Evolutionary conservation across 2,329 filamentous ascomycete genomes (phyloP).

Genomic region (Phyllosticta citribraziliensis): DNA sequence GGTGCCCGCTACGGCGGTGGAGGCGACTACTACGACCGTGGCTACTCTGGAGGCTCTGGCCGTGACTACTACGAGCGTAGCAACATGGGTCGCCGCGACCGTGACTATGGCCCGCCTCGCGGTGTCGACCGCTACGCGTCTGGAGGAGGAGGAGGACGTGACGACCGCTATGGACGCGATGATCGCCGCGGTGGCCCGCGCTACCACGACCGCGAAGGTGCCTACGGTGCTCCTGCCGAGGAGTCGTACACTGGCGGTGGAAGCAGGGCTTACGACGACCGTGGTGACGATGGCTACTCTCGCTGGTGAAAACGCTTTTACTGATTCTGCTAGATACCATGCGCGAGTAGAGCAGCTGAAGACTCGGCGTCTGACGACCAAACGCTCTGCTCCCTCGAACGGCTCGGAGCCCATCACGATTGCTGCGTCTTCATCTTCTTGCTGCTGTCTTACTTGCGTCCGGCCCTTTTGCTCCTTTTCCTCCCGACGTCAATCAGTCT

Average conservation of each 20-base stretch:
- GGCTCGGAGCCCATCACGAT: neutral
- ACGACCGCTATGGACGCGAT: slow-evolving; percentile 37
- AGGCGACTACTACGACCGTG: slow-evolving; percentile 27
- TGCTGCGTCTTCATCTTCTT: slow-evolving; percentile 9
- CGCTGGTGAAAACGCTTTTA: slow-evolving; percentile 22
- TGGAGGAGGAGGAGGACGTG: slow-evolving; percentile 28
- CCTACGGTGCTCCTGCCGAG: slow-evolving; percentile 24
- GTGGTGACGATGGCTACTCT: slow-evolving; percentile 37
- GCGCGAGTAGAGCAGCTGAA: slow-evolving; percentile 10
- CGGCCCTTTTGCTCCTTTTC: slow-evolving; percentile 4
- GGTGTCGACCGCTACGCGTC: slow-evolving; percentile 29
- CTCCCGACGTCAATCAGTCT: slow-evolving; percentile 3
- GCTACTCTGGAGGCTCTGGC: slow-evolving; percentile 20
- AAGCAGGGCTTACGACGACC: slow-evolving; percentile 30
- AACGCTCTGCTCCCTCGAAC: slow-evolving; percentile 1
- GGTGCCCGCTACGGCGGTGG: slow-evolving; percentile 23
- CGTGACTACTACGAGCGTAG: slow-evolving; percentile 35
- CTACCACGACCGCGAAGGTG: slow-evolving; percentile 42
- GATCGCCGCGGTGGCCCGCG: slow-evolving; percentile 28
- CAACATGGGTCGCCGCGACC: slow-evolving; percentile 26
- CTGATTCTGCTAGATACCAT: slow-evolving; percentile 23
- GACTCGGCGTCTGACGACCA: slow-evolving; percentile 1
- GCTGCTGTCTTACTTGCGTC: slow-evolving; percentile 10
- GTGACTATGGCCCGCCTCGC: slow-evolving; percentile 28
- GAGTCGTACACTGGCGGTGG: slow-evolving; percentile 27